phyloP scores from a whole-genome alignment of 306 rosid genomes.

The Canavalia ensiformis region DNA sequence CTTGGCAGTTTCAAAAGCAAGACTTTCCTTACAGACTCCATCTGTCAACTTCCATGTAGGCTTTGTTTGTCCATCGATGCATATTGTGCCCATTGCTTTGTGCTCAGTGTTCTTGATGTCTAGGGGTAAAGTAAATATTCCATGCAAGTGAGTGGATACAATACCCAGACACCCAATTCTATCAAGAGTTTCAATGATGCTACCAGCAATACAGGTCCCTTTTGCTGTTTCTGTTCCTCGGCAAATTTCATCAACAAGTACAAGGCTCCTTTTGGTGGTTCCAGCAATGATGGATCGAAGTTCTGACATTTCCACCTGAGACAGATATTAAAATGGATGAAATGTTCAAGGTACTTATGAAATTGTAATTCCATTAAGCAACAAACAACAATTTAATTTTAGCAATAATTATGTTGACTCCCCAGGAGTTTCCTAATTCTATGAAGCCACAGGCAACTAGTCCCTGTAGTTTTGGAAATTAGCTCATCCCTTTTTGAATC shows the following conservation, averaged over 20 bases:
- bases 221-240: conserved; percentile 97
- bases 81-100: conserved; percentile 86
- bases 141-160: conserved; percentile 96
- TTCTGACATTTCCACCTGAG: conserved; percentile 97
- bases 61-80: conserved; percentile 70
- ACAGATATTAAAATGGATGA: conserved; percentile 42
- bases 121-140: conserved; percentile 81
- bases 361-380: conserved; percentile 26
- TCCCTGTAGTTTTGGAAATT: conserved; percentile 11
- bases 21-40: conserved; percentile 93
- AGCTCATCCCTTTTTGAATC: background rate
- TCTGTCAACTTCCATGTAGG: conserved; percentile 90
- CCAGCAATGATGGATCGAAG: conserved; percentile 79
- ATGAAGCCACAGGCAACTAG: background rate
- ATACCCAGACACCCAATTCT: conserved; percentile 85
- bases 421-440: background rate
- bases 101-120: conserved; percentile 65
- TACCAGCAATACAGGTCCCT: conserved; percentile 98
- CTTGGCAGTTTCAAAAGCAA: conserved; percentile 96
- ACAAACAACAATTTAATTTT: conserved; percentile 23
- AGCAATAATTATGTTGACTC: background rate
- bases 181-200: conserved; percentile 88
- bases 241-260: conserved; percentile 96
- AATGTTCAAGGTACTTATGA: background rate
- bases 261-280: conserved; percentile 81